Evolutionary conservation across 371 early-diverging fungal species (phyloP), one percentile per base, ranked within the genome.

Genomic region (Saksenaea oblongispora): DNA sequence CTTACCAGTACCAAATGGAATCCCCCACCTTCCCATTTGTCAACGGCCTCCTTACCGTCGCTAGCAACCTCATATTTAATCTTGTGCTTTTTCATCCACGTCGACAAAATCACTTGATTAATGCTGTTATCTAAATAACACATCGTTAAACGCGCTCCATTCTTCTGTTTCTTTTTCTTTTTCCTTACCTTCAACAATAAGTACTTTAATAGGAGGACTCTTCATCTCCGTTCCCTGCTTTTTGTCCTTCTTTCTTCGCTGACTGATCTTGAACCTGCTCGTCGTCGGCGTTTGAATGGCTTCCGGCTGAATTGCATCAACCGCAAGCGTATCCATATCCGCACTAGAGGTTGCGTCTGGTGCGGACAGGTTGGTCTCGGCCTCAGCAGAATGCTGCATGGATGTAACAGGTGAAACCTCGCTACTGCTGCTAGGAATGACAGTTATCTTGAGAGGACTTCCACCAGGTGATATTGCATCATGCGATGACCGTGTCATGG

Each of bases 1-100:
- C 75, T 72, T 82, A 88, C 88, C 74, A 90, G 66, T 15, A 91
- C 83, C 53, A 91, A 65, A 69, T 91, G 91, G 59, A 86, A 91
- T 18, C 83, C 82, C 5, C 85, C 87, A 5, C 67, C 62, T 24
- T 79, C 72, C 85, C 87, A 89, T 62, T 86, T 89, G 17, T 85
- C 77, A 18, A 91, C 86, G 7, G 92, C 92, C 61, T 89, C 88
- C 60, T 70, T 65, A 22, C 92, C 92, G 66, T 91, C 82, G 54
- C 74, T 78, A 8, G 89, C 92, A 1, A 86, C 82, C 11, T 83
- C 77, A 67, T 81, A 85, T 58, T 77, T 82, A 60, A 91, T 88
- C 22, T 86, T 85, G 22, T 84, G 83, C 55, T 85, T 86, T 27
- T 75, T 75, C 83, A 91, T 85, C 72, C 87, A 91, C 35, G 84